Evolutionary conservation across 140 eudicot genomes (phyloP).

Genomic region (Senecio squalidus): DNA sequence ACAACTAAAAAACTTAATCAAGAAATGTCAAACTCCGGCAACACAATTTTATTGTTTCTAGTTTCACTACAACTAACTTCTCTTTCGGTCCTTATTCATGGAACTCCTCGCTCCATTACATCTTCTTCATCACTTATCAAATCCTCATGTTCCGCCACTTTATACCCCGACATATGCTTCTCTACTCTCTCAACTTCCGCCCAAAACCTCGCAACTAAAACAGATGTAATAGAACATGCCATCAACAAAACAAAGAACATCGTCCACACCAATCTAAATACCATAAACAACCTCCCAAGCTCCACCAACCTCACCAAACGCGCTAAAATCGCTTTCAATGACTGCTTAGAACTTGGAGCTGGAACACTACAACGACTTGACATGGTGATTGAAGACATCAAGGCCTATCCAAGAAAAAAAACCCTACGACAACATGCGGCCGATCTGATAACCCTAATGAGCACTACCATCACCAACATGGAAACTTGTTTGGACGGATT

Average conservation of each 20-base stretch:
- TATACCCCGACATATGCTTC: constrained; percentile 25
- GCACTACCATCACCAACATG: constrained; percentile 25
- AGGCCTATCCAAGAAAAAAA: neutral
- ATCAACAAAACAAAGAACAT: constrained; percentile 15
- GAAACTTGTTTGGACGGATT: constrained; percentile 23
- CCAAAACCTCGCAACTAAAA: neutral
- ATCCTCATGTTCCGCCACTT: constrained; percentile 18
- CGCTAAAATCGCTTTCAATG: constrained; percentile 10
- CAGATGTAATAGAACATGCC: constrained; percentile 15
- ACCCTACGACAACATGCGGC: neutral
- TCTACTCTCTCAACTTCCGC: constrained; percentile 10
- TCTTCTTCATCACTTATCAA: constrained; percentile 1
- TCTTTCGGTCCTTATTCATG: neutral
- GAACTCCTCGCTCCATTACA: neutral
- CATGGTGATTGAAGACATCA: constrained; percentile 4
- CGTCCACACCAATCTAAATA: constrained; percentile 16
- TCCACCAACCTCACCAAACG: neutral
- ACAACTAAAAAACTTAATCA: too few relatives aligned
- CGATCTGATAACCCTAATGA: constrained; percentile 20
- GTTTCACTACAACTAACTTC: neutral
- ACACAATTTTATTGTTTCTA: neutral
- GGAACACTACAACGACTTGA: constrained; percentile 12
- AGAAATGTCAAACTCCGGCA: constrained; percentile 1
- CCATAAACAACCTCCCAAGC: constrained; percentile 10
- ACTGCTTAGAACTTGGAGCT: constrained; percentile 11